Evolutionary conservation across 331 rosid species (phyloP).

Genomic region (Quercus phellos): DNA sequence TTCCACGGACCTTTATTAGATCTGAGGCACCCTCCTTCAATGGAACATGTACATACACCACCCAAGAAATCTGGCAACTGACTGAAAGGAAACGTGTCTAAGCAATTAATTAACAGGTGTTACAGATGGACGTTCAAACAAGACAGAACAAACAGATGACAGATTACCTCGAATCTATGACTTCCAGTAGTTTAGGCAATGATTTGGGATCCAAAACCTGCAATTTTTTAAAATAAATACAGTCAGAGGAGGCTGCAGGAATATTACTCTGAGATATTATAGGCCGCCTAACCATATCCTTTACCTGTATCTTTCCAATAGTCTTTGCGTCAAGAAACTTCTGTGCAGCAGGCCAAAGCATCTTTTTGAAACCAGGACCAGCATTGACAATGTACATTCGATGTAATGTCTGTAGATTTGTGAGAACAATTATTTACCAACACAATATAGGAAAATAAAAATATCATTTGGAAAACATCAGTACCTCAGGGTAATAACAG

Average conservation of each 20-base stretch:
- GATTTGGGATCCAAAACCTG: slow-evolving; percentile 69
- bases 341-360: slow-evolving; percentile 96
- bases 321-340: slow-evolving; percentile 79
- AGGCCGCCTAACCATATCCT: neutral
- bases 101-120: neutral
- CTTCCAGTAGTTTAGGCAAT: slow-evolving; percentile 53
- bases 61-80: slow-evolving; percentile 89
- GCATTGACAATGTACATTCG: slow-evolving; percentile 87
- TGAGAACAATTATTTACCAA: neutral
- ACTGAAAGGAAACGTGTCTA: slow-evolving; percentile 36
- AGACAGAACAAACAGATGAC: neutral
- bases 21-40: slow-evolving; percentile 80
- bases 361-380: slow-evolving; percentile 81
- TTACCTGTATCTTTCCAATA: slow-evolving; percentile 71
- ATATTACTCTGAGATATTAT: neutral
- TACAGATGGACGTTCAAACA: neutral
- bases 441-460: neutral
- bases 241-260: neutral
- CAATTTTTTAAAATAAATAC: neutral
- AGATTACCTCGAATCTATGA: slow-evolving; percentile 61
- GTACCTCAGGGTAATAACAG: slow-evolving; percentile 88
- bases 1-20: slow-evolving; percentile 88
- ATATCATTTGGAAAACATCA: neutral
- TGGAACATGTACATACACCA: slow-evolving; percentile 70
- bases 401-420: slow-evolving; percentile 62